Evolutionary conservation across 257 asterid genomes (phyloP), one percentile per base, ranked within the genome.

Genomic region (Anisodus acutangulus): DNA sequence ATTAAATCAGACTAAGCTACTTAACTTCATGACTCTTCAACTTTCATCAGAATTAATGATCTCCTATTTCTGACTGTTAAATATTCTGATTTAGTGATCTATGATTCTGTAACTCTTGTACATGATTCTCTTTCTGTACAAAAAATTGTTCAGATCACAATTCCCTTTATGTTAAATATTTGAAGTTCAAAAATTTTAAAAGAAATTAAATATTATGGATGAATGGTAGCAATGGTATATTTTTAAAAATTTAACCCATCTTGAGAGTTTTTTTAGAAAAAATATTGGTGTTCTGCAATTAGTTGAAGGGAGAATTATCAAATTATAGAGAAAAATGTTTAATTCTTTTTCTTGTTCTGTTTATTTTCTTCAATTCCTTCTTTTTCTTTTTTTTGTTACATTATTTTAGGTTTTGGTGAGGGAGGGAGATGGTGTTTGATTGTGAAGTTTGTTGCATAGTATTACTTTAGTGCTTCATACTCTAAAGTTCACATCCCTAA

Each of bases 341-440:
- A 41, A 8, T 71, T 47, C 31, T 62, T 72, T 68, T 68, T 39
- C 19, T 51, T 78, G 16, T 49, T 4, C 59, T 54, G 9, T 70
- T 79, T 3, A 53, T 68, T 81, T 81, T 15, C 83, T 70, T 66
- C 22, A 22, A 69, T 80, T 16, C 22, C 8, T 17, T 54, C 62
- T 54, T 62, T 5, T 70, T 12, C 4, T 9, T 26, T n/a, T n/a
- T 31, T 4, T 2, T 4, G 51, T 58, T 6, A 17, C 35, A 17
- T 41, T 10, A 2, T 69, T 26, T 31, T 54, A 2, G 4, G 8
- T 58, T 71, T 22, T 55, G 17, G 41, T n/a, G 54, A 19, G 35
- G 81, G 66, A 58, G 54, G 66, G 43, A 55, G 58, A 2, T 1
- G 13, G 79, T 13, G 9, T 54, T 54, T 31, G 12, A 45, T 8